Evolutionary conservation across 106 monocot species (phyloP).

Genomic region (Dactylorhiza incarnata): DNA sequence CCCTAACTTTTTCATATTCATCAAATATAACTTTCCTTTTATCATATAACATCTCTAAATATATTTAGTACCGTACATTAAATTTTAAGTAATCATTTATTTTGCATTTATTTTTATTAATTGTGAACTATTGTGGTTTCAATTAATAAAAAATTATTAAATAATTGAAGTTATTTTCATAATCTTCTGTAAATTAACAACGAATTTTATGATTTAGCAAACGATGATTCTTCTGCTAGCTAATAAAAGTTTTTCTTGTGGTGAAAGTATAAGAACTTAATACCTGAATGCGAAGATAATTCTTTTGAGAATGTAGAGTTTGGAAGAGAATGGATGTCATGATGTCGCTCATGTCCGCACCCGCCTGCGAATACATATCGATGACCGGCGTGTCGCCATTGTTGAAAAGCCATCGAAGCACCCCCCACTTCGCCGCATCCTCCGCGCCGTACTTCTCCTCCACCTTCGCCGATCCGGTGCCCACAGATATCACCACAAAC

Average conservation of each 20-base stretch:
- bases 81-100: too few relatives aligned
- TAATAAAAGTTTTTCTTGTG: too few relatives aligned
- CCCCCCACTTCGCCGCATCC: slow-evolving; percentile 43
- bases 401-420: slow-evolving; percentile 40
- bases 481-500: slow-evolving; percentile 55
- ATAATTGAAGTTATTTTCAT: background rate
- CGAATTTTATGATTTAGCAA: background rate
- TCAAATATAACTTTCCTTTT: too few relatives aligned
- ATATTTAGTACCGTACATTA: too few relatives aligned
- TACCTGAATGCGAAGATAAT: slow-evolving; percentile 79
- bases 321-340: slow-evolving; percentile 41
- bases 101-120: too few relatives aligned
- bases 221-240: too few relatives aligned
- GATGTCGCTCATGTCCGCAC: slow-evolving; percentile 68
- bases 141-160: too few relatives aligned
- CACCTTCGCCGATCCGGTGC: slow-evolving; percentile 32
- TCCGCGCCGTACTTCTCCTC: slow-evolving; percentile 21
- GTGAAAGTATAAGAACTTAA: too few relatives aligned
- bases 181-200: too few relatives aligned
- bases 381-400: slow-evolving; percentile 41
- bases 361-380: slow-evolving; percentile 43
- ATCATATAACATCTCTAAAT: too few relatives aligned
- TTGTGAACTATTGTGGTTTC: too few relatives aligned
- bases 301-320: slow-evolving; percentile 26
- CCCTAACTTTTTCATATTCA: too few relatives aligned